phyloP scores from a whole-genome alignment of 169 alveolate species.

The Cryptosporidium viatorum region DNA sequence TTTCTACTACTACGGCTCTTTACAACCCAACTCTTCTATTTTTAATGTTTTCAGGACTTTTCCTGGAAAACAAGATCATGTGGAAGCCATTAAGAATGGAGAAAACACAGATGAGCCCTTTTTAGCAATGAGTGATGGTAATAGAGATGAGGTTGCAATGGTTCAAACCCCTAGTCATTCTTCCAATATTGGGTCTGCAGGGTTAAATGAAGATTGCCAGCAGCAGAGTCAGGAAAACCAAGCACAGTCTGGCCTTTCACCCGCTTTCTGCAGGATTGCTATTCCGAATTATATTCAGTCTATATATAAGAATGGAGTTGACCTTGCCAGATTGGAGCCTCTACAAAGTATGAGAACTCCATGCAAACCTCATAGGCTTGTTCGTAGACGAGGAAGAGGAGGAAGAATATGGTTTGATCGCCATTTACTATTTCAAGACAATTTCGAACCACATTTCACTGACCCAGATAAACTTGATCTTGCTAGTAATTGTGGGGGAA shows the following conservation, averaged over 20 bases:
- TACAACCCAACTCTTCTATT: constrained; percentile 13
- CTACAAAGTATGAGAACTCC: constrained; percentile 59
- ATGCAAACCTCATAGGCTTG: constrained; percentile 58
- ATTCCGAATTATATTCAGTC: constrained; percentile 53
- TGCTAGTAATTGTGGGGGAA: constrained; percentile 46
- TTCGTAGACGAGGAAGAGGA: constrained; percentile 68
- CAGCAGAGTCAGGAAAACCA: constrained; percentile 30
- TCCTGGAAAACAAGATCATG: neutral
- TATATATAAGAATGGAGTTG: constrained; percentile 58
- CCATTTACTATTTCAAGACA: constrained; percentile 10
- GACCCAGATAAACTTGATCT: constrained; percentile 51
- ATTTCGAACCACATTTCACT: constrained; percentile 56
- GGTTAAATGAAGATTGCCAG: neutral
- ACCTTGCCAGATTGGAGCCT: constrained; percentile 43
- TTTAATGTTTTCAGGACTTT: neutral
- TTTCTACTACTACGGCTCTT: constrained; percentile 49
- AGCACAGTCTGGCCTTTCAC: neutral
- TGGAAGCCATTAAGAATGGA: neutral
- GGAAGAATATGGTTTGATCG: constrained; percentile 74
- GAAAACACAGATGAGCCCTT: neutral
- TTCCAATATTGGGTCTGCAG: neutral
- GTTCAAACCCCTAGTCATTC: neutral
- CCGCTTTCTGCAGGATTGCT: constrained; percentile 51
- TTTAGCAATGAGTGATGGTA: neutral
- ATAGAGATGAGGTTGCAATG: neutral